Percentiles rank a stretch among this genome's conserved stretches.
Evolutionary conservation across 768 basidiomycete species (phyloP).

Genomic region (Pisolithus marmoratus): DNA sequence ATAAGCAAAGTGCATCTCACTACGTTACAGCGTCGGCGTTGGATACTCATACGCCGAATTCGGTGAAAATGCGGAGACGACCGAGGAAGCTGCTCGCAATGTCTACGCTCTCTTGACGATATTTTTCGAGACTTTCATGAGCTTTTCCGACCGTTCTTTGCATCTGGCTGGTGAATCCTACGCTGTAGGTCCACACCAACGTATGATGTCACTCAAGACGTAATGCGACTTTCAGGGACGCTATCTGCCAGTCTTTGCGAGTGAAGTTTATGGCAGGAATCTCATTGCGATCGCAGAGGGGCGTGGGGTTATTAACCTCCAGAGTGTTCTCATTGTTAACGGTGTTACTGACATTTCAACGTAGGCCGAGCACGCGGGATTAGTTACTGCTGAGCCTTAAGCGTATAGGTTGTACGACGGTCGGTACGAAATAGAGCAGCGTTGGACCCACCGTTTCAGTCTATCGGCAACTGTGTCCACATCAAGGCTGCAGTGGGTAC

Average conservation of each 20-base stretch:
- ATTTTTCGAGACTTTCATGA: constrained; percentile 73
- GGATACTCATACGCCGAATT: constrained; percentile 70
- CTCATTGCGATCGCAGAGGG: constrained; percentile 42
- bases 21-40: constrained; percentile 48
- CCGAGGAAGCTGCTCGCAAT: constrained; percentile 76
- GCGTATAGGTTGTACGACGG: constrained; percentile 32
- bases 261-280: constrained; percentile 74
- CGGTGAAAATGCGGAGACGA: constrained; percentile 63
- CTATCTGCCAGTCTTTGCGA: constrained; percentile 70
- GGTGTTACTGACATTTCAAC: constrained; percentile 54
- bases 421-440: constrained; percentile 45
- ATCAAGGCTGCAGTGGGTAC: constrained; percentile 53
- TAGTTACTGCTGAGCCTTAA: not conserved
- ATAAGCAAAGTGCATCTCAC: not conserved
- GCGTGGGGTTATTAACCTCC: constrained; percentile 54
- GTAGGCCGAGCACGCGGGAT: constrained; percentile 20
- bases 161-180: constrained; percentile 74
- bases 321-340: constrained; percentile 72
- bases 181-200: constrained; percentile 40
- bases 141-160: constrained; percentile 62
- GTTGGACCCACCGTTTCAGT: constrained; percentile 46
- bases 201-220: not conserved
- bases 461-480: constrained; percentile 31
- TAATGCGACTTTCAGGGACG: constrained; percentile 45
- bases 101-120: constrained; percentile 70